Evolutionary conservation across 2,329 filamentous ascomycete genomes (phyloP).

Genomic region (Mariannaea sp.): DNA sequence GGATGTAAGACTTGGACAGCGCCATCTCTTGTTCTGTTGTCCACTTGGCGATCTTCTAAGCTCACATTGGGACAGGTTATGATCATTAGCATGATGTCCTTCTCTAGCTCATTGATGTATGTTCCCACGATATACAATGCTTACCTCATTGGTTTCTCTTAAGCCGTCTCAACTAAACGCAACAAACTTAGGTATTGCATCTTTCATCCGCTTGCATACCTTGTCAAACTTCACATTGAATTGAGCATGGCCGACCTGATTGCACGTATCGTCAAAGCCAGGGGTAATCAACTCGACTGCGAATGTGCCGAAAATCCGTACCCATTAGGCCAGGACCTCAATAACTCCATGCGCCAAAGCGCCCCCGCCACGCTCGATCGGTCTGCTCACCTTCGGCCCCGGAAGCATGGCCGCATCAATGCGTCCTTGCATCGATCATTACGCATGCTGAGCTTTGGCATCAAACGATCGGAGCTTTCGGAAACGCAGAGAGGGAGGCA

Average conservation of each 20-base stretch:
- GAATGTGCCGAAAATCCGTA: conserved; percentile 16
- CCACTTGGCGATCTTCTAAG: neutral
- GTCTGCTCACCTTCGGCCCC: neutral
- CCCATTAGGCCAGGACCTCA: conserved; percentile 1
- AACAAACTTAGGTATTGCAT: conserved; percentile 28
- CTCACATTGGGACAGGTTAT: conserved; percentile 27
- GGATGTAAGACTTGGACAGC: conserved; percentile 30
- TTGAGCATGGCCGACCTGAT: conserved; percentile 37
- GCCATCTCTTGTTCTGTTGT: neutral
- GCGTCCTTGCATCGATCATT: conserved; percentile 1
- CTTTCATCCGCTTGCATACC: conserved; percentile 36
- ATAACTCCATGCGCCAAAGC: neutral
- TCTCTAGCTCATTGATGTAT: conserved; percentile 33
- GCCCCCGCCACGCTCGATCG: neutral
- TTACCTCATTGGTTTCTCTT: no score
- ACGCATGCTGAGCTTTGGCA: neutral
- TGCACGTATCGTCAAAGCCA: conserved; percentile 35
- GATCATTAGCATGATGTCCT: conserved; percentile 34
- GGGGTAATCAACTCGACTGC: conserved; percentile 26
- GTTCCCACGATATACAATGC: neutral
- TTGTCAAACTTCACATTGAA: conserved; percentile 38
- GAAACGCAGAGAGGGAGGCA: neutral
- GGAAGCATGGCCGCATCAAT: neutral
- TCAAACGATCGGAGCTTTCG: neutral
- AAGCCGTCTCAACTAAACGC: no score